phyloP scores from a whole-genome alignment of 805 yeast genomes.

The Myxozyma vanderwaltii region DNA sequence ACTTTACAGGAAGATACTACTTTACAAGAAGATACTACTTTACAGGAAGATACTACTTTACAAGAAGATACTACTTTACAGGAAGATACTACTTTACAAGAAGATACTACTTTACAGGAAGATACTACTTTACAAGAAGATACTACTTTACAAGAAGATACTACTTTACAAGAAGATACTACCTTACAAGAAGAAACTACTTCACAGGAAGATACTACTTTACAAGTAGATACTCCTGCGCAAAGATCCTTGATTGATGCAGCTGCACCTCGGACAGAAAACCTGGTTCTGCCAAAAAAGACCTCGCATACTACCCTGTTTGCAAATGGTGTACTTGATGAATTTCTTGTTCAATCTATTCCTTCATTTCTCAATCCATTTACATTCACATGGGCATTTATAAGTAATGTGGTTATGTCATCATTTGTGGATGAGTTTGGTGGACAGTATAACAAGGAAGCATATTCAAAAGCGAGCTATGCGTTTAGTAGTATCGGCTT shows the following conservation, averaged over 20 bases:
- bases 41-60: background rate
- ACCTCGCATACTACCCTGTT: slow-evolving; percentile 5
- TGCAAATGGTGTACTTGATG: slow-evolving; percentile 8
- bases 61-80: too few species aligned
- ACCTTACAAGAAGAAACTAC: too few species aligned
- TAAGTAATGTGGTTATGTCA: background rate
- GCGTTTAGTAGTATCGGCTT: slow-evolving; percentile 2
- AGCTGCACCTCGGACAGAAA: background rate
- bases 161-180: too few species aligned
- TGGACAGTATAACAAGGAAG: background rate
- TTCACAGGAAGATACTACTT: background rate
- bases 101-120: too few species aligned
- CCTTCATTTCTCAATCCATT: slow-evolving; percentile 1
- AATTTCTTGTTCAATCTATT: slow-evolving; percentile 4
- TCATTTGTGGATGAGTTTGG: background rate
- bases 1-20: background rate
- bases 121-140: too few species aligned
- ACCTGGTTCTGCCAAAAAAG: background rate
- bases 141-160: too few species aligned
- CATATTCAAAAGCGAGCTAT: background rate
- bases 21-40: too few species aligned
- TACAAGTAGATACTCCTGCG: too few species aligned
- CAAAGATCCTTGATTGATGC: too few species aligned
- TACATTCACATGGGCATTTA: slow-evolving; percentile 1
- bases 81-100: background rate